These are phyloP conservation scores for Effrenium voratum DNA, from an alignment of 73 alveolate genomes.

Conservation along the genomic window DNA sequence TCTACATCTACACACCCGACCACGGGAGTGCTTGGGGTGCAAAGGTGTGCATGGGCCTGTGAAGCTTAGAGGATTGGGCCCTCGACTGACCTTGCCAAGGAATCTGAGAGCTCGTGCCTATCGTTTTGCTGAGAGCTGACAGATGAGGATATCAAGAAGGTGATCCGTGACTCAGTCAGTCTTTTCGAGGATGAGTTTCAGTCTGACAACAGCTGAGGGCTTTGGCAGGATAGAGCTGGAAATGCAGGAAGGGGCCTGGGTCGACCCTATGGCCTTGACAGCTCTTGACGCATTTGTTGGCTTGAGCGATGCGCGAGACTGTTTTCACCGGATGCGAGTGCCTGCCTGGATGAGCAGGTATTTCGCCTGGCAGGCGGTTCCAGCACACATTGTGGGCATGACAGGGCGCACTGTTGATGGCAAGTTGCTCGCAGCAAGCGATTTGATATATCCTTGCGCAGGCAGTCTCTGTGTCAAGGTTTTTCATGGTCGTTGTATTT, in stretches of 20 bases:
- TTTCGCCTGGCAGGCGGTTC: slow-evolving; percentile 21
- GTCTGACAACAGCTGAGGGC: background rate
- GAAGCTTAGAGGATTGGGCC: background rate
- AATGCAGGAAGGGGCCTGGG: background rate
- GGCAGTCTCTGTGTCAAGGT: background rate
- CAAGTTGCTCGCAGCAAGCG: background rate
- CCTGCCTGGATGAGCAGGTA: background rate
- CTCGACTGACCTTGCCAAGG: background rate
- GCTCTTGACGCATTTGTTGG: background rate
- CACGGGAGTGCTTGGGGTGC: slow-evolving; percentile 16
- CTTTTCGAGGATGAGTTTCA: background rate
- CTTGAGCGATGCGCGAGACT: background rate
- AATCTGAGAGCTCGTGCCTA: background rate
- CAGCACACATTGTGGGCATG: background rate
- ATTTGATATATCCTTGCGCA: background rate
- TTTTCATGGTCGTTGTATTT: background rate
- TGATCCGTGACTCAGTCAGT: background rate
- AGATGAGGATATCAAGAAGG: background rate
- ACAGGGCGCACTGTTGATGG: background rate
- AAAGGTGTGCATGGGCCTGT: background rate
- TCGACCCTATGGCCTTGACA: background rate
- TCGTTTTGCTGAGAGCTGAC: background rate
- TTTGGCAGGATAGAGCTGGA: background rate
- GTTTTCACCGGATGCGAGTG: slow-evolving; percentile 11
- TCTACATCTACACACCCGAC: background rate